phyloP scores from a whole-genome alignment of 2,329 filamentous ascomycete species.

The Lecanicillium sp. region DNA sequence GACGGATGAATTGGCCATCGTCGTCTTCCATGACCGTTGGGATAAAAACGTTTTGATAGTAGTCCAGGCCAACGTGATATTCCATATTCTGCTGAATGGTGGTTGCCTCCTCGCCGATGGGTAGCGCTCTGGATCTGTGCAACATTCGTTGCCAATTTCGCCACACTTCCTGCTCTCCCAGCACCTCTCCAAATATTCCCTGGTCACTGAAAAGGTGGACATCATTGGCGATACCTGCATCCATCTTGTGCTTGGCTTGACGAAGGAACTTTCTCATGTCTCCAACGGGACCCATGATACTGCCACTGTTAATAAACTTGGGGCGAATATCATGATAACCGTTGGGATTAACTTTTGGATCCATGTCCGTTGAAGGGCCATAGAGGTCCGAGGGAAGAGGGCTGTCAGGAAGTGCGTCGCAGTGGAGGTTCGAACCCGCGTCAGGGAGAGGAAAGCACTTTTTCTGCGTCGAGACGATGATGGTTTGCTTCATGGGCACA shows the following conservation, averaged over 20 bases:
- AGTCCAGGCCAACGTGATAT: constrained; percentile 19
- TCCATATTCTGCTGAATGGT: constrained; percentile 14
- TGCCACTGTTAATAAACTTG: constrained; percentile 15
- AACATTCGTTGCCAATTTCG: constrained; percentile 22
- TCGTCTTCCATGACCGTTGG: constrained; percentile 15
- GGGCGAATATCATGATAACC: constrained; percentile 11
- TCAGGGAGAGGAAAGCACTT: constrained; percentile 14
- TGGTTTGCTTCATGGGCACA: constrained; percentile 15
- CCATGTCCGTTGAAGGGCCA: constrained; percentile 14
- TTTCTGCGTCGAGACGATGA: constrained; percentile 17
- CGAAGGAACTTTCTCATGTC: constrained; percentile 14
- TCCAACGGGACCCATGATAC: constrained; percentile 13
- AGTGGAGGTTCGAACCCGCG: constrained; percentile 15
- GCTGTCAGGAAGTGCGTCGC: constrained; percentile 16
- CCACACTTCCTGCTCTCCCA: constrained; percentile 18
- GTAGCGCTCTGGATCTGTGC: background rate
- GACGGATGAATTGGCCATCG: constrained; percentile 14
- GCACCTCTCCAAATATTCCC: constrained; percentile 15
- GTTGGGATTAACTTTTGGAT: constrained; percentile 1
- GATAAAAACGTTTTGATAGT: constrained; percentile 15
- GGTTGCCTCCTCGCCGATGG: background rate
- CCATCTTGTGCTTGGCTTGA: constrained; percentile 11
- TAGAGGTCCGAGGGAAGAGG: constrained; percentile 15
- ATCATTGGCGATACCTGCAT: constrained; percentile 4
- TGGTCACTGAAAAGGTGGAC: constrained; percentile 14